A percentile compares a stretch with the other conserved stretches of the same genome.
These are phyloP conservation scores for Salix koriyanagi DNA, from an alignment of 345 rosid species.

Conservation along the genomic window DNA sequence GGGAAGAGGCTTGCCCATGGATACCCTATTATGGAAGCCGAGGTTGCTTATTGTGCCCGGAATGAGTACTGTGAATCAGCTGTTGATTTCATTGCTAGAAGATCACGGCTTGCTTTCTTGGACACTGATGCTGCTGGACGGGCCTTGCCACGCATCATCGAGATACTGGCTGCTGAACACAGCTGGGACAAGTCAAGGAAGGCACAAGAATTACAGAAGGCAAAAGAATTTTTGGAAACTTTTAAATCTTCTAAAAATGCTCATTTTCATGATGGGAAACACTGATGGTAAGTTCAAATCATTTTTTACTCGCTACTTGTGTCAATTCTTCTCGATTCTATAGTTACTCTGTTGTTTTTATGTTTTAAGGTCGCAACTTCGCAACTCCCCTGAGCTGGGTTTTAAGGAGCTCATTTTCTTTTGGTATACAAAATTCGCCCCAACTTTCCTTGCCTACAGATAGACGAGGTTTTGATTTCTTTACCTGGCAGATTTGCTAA, in stretches of 20 bases:
- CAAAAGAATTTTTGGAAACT: slow-evolving; percentile 63
- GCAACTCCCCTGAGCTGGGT: slow-evolving; percentile 1
- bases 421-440: too few relatives aligned
- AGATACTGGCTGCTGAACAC: slow-evolving; percentile 70
- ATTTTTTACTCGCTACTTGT: background rate
- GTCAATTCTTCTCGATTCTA: background rate
- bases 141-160: slow-evolving; percentile 75
- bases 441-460: background rate
- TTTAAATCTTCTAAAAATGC: slow-evolving; percentile 92
- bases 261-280: slow-evolving; percentile 88
- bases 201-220: slow-evolving; percentile 64
- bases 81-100: slow-evolving; percentile 87
- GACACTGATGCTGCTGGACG: slow-evolving; percentile 90
- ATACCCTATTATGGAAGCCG: slow-evolving; percentile 64
- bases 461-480: background rate
- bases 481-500: background rate
- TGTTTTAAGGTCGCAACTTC: slow-evolving; percentile 19
- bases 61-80: slow-evolving; percentile 89
- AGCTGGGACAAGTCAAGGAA: slow-evolving; percentile 71
- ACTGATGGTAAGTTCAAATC: slow-evolving; percentile 37
- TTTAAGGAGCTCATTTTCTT: slow-evolving; percentile 11
- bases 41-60: slow-evolving; percentile 85
- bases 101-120: slow-evolving; percentile 88
- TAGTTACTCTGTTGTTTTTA: background rate
- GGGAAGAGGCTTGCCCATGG: slow-evolving; percentile 96